Base-by-base conservation (phyloP, 1,284 basidiomycete species). In the Xerocomus nothofagi region DNA sequence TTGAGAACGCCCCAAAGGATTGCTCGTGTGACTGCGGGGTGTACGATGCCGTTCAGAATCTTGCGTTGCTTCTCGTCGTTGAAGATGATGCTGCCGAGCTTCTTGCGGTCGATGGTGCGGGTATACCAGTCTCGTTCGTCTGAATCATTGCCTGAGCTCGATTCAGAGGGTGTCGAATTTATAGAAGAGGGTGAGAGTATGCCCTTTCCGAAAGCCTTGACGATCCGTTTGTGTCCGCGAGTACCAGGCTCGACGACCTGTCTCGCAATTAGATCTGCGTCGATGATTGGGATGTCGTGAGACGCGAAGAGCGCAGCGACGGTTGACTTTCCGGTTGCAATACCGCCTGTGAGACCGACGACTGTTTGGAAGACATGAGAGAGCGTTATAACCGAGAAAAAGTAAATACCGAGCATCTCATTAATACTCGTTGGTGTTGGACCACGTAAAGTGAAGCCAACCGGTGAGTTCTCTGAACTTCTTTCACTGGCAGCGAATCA, bases 241-340 rank as follows among this genome's bases (percentile, higher is more conserved):
- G 91, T 90, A 29, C 92, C 91, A 0, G 95, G 95, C 48, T 82
- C 80, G 50, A 99, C 91, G 44, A 93, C 94, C 61, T 88, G 74
- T 29, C 94, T 86, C 2, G 96, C 93, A 39, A 99, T 79, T 20
- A 93, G 58, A 75, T 99, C 96, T 5, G 96, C 93, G 65, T 99
- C 97, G 61, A 98, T 81, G 57, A 98, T 74, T 14, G 93, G 90
- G 27, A 98, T 72, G 29, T 70, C 60, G 57, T 86, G 78, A 0
- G 78, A 70, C 53, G 78, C 79, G 39, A 98, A 74, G 33, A 95
- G 76, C 6, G 73, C 71, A 0, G 94, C 93, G 23, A 95, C 95
- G 15, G 93, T 92, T 4, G 93, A 97, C 71, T 98, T 98, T 49
- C 94, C 95, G 0, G 95, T 96, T 29, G 93, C 93, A 54, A 99